These are phyloP conservation scores for Echites panduratus DNA, from an alignment of 257 asterid genomes.

Conservation along the genomic window DNA sequence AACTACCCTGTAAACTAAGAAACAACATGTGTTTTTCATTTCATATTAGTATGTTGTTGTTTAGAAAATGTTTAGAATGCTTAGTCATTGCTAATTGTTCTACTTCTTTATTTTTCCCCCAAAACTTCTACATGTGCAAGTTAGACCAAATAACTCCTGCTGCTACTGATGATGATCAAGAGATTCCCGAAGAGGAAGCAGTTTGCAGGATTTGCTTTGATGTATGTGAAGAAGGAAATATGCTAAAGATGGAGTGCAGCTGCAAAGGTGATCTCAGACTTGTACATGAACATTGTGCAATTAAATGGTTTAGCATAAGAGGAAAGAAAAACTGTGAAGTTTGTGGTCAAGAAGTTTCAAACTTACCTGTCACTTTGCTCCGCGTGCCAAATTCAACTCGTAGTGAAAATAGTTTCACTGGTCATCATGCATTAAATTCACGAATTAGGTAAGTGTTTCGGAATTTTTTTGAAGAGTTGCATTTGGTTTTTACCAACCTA, in stretches of 20 bases:
- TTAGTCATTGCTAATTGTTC: not conserved
- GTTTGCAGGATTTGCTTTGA: slow-evolving; percentile 88
- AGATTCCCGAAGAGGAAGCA: slow-evolving; percentile 98
- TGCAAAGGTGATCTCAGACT: slow-evolving; percentile 89
- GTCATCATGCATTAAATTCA: slow-evolving; percentile 27
- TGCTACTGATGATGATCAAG: slow-evolving; percentile 63
- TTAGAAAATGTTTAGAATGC: not conserved
- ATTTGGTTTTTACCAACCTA: not conserved
- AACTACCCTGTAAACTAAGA: not conserved
- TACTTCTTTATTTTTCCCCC: not conserved
- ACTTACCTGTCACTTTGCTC: slow-evolving; percentile 81
- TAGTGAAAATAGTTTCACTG: slow-evolving; percentile 31
- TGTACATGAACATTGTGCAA: slow-evolving; percentile 76
- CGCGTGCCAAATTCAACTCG: slow-evolving; percentile 42
- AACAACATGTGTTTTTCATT: not conserved
- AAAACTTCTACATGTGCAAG: slow-evolving; percentile 13
- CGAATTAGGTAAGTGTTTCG: slow-evolving; percentile 32
- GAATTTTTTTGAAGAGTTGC: not conserved
- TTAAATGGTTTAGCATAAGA: slow-evolving; percentile 76
- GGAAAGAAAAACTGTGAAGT: slow-evolving; percentile 71
- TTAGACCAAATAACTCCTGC: slow-evolving; percentile 62
- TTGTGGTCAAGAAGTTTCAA: slow-evolving; percentile 71
- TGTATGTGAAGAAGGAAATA: slow-evolving; percentile 69
- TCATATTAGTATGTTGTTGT: not conserved
- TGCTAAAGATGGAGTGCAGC: slow-evolving; percentile 78